Evolutionary conservation across 1,284 basidiomycete species (phyloP), one percentile per base, ranked within the genome.

Genomic region (Prillingera fragicola): DNA sequence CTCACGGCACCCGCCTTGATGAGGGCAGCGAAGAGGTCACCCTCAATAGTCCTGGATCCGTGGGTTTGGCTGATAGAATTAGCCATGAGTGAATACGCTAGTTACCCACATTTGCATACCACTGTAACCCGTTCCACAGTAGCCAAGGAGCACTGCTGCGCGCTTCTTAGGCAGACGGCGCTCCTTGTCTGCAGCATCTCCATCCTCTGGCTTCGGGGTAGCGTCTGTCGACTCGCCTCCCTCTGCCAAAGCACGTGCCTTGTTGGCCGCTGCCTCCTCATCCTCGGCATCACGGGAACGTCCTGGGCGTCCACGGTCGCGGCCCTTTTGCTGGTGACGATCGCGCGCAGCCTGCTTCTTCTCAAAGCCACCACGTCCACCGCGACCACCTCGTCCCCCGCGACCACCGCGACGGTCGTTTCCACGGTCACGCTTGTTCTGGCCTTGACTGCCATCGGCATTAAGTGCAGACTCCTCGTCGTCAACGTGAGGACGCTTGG

Each of bases 71-170:
- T 66, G 29, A 1, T 12, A 1, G 8, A 8, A 24, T 9, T 7
- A 14, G 18, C 24, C n/a, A 25, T 37, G 25, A 35, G 29, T 3
- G 19, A 21, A 13, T 8, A 8, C 17, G 12, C 32, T 2, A 33
- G 29, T 12, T 18, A 77, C 85, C 65, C 67, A 94, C 90, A 95
- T 87, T 73, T 98, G 94, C 82, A 96, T 94, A 21, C 94, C 94
- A 57, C 80, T 85, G 69, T 85, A 97, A 1, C 71, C 77, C 5
- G 73, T 72, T 13, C 78, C 78, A 54, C 75, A 77, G 48, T 67
- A 70, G 8, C 77, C 78, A 24, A 79, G 60, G 27, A 77, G 55
- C 18, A 79, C 62, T 1, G 77, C 76, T n/a, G 74, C 74, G 53
- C 75, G 74, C 59, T 74, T 73, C 68, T 79, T 79, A 12, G 75